Conservation (phyloP, 139 green algal genomes). For the Closterium sp. region DNA sequence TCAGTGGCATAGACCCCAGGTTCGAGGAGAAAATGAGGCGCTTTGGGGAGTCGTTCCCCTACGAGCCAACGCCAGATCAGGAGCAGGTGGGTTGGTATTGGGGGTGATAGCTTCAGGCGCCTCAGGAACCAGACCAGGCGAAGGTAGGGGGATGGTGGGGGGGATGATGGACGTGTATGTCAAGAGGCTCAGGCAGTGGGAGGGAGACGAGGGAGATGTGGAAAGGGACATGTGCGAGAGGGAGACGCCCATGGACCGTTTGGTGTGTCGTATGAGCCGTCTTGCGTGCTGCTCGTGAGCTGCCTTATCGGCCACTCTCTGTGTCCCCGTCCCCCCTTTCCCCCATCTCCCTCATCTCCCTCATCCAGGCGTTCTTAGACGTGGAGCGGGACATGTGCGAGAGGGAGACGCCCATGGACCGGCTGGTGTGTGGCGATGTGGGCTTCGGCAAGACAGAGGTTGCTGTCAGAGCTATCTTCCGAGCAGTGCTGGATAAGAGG, state of each 20-base stretch:
- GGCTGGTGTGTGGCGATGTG: constrained; percentile 59
- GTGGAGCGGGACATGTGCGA: constrained; percentile 51
- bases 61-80: constrained; percentile 46
- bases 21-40: neutral
- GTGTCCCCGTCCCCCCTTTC: no score
- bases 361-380: constrained; percentile 45
- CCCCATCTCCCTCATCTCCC: neutral
- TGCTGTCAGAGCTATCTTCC: constrained; percentile 55
- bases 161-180: no score
- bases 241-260: constrained; percentile 56
- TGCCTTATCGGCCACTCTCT: no score
- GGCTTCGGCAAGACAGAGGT: constrained; percentile 65
- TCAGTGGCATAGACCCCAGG: constrained; percentile 21
- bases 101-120: no score
- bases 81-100: constrained; percentile 21
- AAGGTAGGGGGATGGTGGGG: neutral
- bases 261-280: no score
- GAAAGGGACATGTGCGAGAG: constrained; percentile 46
- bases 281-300: no score
- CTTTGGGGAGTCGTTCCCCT: constrained; percentile 36
- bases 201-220: constrained; percentile 7
- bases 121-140: neutral
- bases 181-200: no score
- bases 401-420: constrained; percentile 56
- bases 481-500: constrained; percentile 14